These are phyloP conservation scores for Puccinellia tenuiflora DNA, from an alignment of 176 grass and related monocot species.

Conservation along the genomic window DNA sequence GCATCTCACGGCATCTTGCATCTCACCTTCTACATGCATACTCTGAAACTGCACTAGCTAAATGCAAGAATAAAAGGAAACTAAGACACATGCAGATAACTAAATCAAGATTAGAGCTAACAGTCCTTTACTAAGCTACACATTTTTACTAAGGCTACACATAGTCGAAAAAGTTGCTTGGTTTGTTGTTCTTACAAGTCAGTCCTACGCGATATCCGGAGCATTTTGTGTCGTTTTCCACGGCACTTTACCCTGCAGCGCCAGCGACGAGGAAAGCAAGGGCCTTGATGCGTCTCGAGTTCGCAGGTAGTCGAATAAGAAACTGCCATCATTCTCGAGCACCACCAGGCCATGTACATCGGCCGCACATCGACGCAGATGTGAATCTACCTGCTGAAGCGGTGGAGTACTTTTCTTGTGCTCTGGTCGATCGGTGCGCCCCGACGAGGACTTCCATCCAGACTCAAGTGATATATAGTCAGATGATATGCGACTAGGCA, in stretches of 20 bases:
- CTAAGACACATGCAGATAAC: no score
- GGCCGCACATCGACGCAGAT: neutral
- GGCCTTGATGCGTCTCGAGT: conserved; percentile 22
- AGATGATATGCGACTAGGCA: neutral
- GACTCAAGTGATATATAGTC: neutral
- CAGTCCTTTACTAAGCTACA: no score
- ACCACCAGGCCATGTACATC: neutral
- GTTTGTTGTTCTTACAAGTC: neutral
- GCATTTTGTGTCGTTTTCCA: conserved; percentile 25
- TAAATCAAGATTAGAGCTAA: no score
- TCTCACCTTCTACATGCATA: no score
- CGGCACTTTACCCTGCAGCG: neutral
- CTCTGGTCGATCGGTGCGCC: neutral
- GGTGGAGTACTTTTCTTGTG: neutral
- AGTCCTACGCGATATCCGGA: neutral
- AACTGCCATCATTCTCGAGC: neutral
- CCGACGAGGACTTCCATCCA: neutral
- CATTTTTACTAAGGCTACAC: no score
- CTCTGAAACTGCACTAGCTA: no score
- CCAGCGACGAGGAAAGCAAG: conserved; percentile 10
- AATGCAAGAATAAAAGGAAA: no score
- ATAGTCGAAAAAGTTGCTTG: conserved; percentile 27
- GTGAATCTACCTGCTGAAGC: neutral
- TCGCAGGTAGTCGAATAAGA: conserved; percentile 13
- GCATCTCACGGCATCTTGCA: no score